These are phyloP conservation scores for Phoenix dactylifera DNA, from an alignment of 176 grass and related monocot species.

Conservation along the genomic window DNA sequence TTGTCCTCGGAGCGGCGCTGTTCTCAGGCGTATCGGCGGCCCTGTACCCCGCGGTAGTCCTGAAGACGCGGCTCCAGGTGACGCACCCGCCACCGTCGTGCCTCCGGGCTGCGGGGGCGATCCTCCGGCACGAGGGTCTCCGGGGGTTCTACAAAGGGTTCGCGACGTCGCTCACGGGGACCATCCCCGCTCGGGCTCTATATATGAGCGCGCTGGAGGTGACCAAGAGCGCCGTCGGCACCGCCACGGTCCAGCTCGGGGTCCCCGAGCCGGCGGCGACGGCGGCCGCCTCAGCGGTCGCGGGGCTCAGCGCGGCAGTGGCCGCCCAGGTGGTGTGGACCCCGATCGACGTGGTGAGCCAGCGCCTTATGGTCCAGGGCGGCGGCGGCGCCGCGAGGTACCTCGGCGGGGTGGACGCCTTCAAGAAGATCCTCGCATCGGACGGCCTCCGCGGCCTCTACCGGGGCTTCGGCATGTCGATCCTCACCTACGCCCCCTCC, in stretches of 20 bases:
- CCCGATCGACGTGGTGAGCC: slow-evolving; percentile 79
- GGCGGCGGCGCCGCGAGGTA: slow-evolving; percentile 26
- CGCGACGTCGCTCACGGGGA: slow-evolving; percentile 80
- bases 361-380: slow-evolving; percentile 88
- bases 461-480: slow-evolving; percentile 88
- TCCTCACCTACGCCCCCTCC: slow-evolving; percentile 91
- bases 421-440: slow-evolving; percentile 55
- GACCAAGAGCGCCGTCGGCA: slow-evolving; percentile 82
- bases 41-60: slow-evolving; percentile 85
- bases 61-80: slow-evolving; percentile 91
- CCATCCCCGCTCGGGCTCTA: slow-evolving; percentile 79
- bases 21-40: slow-evolving; percentile 89
- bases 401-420: slow-evolving; percentile 54
- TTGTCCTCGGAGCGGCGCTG: slow-evolving; percentile 72
- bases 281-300: slow-evolving; percentile 54
- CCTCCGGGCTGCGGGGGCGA: slow-evolving; percentile 24
- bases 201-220: slow-evolving; percentile 96
- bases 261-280: slow-evolving; percentile 59
- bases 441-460: slow-evolving; percentile 79
- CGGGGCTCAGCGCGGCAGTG: slow-evolving; percentile 59
- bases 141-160: slow-evolving; percentile 89
- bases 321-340: slow-evolving; percentile 96
- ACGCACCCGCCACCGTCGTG: slow-evolving; percentile 37
- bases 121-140: slow-evolving; percentile 62
- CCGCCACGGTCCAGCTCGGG: slow-evolving; percentile 52